A percentile compares a stretch with the other conserved stretches of the same genome.
These are phyloP conservation scores for Trypanosoma rangeli DNA, from an alignment of 208 protist species.

Conservation along the genomic window DNA sequence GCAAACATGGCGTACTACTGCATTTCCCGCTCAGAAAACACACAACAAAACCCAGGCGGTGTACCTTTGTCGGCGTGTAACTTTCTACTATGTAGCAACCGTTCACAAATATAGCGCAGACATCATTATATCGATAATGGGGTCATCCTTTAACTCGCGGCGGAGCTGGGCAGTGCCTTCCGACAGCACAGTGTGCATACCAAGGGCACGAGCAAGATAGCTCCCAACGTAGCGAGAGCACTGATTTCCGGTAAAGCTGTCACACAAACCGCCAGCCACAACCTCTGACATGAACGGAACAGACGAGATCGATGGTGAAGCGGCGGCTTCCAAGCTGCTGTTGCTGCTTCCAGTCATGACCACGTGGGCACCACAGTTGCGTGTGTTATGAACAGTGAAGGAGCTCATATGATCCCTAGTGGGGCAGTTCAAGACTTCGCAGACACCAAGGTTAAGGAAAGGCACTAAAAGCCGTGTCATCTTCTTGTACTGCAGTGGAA, in stretches of 20 bases:
- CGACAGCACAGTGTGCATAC: constrained; percentile 61
- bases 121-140: constrained; percentile 58
- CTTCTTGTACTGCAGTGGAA: constrained; percentile 79
- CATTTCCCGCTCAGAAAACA: constrained; percentile 75
- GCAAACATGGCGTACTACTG: constrained; percentile 80
- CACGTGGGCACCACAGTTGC: constrained; percentile 44
- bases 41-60: constrained; percentile 15
- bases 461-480: constrained; percentile 62
- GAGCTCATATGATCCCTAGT: constrained; percentile 51
- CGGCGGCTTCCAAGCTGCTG: neutral
- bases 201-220: constrained; percentile 58
- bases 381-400: constrained; percentile 66
- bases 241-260: constrained; percentile 65
- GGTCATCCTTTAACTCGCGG: constrained; percentile 52
- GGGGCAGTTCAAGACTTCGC: constrained; percentile 82
- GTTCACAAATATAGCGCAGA: constrained; percentile 30
- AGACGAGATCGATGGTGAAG: neutral
- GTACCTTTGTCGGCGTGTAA: neutral
- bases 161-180: constrained; percentile 40
- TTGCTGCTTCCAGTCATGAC: neutral
- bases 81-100: constrained; percentile 19
- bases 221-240: constrained; percentile 48
- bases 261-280: constrained; percentile 61
- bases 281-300: constrained; percentile 51
- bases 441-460: constrained; percentile 66